A percentile compares a stretch with the other conserved stretches of the same genome.
Evolutionary conservation across 148 eudicot species (phyloP).

Genomic region (Diospyros lotus): DNA sequence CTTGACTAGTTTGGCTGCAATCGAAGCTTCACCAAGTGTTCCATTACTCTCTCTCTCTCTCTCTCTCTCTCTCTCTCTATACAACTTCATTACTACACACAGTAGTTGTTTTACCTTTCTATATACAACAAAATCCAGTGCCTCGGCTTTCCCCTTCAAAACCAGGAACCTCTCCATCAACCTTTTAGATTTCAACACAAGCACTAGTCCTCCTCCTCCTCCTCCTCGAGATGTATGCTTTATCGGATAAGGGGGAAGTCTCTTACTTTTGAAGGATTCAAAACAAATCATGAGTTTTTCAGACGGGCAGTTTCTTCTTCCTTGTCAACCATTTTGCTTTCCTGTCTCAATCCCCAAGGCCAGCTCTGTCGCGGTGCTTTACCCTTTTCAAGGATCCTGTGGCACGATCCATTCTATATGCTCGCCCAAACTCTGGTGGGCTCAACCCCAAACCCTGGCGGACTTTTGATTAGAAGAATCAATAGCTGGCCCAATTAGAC

Average conservation of each 20-base stretch:
- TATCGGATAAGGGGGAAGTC: neutral
- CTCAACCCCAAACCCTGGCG: constrained; percentile 9
- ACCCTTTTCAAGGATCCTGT: neutral
- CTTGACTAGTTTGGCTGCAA: neutral
- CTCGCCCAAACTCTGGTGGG: constrained; percentile 14
- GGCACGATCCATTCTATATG: constrained; percentile 5
- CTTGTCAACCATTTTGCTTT: neutral
- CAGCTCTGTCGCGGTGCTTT: constrained; percentile 36
- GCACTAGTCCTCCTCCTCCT: neutral
- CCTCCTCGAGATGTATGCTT: neutral
- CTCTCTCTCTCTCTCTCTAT: constrained; percentile 26
- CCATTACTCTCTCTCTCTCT: constrained; percentile 16
- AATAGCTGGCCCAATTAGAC: constrained; percentile 13
- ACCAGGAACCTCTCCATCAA: constrained; percentile 16
- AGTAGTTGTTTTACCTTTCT: constrained; percentile 24
- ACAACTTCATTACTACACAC: constrained; percentile 41
- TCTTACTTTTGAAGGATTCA: neutral
- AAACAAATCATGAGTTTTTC: neutral
- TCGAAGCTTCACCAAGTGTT: neutral
- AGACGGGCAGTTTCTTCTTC: neutral
- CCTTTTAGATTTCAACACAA: neutral
- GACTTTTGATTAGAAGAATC: constrained; percentile 9
- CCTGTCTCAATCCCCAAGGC: constrained; percentile 25
- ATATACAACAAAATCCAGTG: constrained; percentile 19
- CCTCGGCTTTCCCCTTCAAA: constrained; percentile 25